Percentiles rank a stretch among this genome's conserved stretches.
Conservation (phyloP, 352 stramenopile species). For the Hyphochytrium catenoides region DNA sequence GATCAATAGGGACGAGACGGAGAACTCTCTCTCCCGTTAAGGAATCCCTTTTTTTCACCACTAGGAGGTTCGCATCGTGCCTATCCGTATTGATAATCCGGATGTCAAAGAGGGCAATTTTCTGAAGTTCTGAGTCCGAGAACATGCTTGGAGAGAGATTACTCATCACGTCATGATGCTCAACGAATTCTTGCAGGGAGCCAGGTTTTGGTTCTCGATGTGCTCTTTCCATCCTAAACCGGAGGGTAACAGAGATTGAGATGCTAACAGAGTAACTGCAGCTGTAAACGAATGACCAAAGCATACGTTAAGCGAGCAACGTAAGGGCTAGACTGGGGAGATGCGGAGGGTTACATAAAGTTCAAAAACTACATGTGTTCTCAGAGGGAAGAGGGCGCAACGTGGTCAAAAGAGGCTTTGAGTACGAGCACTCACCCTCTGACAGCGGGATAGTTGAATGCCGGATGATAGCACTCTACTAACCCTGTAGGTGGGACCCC, state of each 20-base stretch:
- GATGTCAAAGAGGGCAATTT: slow-evolving; percentile 96
- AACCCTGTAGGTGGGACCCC: slow-evolving; percentile 59
- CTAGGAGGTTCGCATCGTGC: slow-evolving; percentile 92
- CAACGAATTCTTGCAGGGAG: slow-evolving; percentile 82
- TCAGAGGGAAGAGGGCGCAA: no score
- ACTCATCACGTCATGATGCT: slow-evolving; percentile 78
- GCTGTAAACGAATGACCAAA: no score
- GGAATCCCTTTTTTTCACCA: slow-evolving; percentile 38
- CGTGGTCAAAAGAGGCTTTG: no score
- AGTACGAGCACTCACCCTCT: no score
- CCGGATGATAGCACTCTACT: slow-evolving; percentile 39
- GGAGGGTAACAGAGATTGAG: no score
- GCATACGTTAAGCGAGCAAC: no score
- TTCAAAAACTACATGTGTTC: no score
- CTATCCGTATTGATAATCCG: slow-evolving; percentile 90
- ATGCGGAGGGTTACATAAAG: no score
- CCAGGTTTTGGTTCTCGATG: slow-evolving; percentile 72
- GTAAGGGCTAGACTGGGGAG: no score
- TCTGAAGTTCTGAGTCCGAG: slow-evolving; percentile 79
- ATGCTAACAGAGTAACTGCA: no score
- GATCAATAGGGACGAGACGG: slow-evolving; percentile 93
- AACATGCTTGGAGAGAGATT: slow-evolving; percentile 73
- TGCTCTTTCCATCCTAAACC: slow-evolving; percentile 3
- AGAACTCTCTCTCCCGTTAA: background rate
- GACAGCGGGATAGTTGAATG: slow-evolving; percentile 30